phyloP scores from a whole-genome alignment of 2,329 filamentous ascomycete genomes.

The Aspergillus sp. region DNA sequence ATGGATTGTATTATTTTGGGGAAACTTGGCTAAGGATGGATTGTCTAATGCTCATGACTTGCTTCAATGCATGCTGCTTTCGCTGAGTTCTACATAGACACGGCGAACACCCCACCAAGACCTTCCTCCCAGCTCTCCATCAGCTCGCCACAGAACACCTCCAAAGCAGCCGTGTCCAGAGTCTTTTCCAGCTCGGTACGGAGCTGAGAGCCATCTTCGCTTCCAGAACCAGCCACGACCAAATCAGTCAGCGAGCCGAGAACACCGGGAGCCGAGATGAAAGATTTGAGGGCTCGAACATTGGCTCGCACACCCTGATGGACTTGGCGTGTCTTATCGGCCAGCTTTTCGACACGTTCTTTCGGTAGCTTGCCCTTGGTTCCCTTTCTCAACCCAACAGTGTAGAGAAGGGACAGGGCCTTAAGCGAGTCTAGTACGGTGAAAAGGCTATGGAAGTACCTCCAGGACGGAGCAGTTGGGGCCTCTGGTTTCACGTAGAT shows the following conservation, averaged over 20 bases:
- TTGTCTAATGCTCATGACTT: neutral
- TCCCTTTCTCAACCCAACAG: slow-evolving; percentile 34
- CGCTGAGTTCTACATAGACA: slow-evolving; percentile 27
- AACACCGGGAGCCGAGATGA: slow-evolving; percentile 42
- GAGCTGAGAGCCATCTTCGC: slow-evolving; percentile 28
- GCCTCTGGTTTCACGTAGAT: slow-evolving; percentile 26
- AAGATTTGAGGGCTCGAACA: slow-evolving; percentile 39
- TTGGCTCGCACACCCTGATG: slow-evolving; percentile 39
- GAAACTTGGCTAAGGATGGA: neutral
- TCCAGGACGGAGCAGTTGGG: slow-evolving; percentile 42
- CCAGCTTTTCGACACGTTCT: slow-evolving; percentile 35
- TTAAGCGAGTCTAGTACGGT: slow-evolving; percentile 45
- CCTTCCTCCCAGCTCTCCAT: slow-evolving; percentile 52
- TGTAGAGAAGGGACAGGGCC: slow-evolving; percentile 37
- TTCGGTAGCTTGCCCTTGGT: slow-evolving; percentile 37
- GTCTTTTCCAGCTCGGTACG: slow-evolving; percentile 36
- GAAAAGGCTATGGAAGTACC: slow-evolving; percentile 43
- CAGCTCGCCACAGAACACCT: slow-evolving; percentile 47
- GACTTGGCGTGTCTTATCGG: slow-evolving; percentile 27
- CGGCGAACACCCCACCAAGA: slow-evolving; percentile 41
- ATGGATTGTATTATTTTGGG: neutral
- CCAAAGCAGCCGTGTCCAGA: slow-evolving; percentile 41
- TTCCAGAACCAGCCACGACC: slow-evolving; percentile 32
- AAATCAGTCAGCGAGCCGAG: slow-evolving; percentile 46
- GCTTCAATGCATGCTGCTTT: neutral